These are phyloP conservation scores for Penicillium hesseltinei DNA, from an alignment of 2,329 filamentous ascomycete species.

Conservation along the genomic window DNA sequence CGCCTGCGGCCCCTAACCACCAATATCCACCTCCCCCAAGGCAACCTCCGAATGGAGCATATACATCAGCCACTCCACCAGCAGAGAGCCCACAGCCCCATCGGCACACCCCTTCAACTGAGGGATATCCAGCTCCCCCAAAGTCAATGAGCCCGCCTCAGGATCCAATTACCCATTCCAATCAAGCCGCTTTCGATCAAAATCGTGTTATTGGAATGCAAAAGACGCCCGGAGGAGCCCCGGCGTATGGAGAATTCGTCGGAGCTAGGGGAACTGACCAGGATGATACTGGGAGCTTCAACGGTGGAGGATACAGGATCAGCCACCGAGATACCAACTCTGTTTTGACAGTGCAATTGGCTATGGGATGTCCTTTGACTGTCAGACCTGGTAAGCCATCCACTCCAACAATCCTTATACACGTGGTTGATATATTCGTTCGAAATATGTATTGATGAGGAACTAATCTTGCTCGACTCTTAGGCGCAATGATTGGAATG, in stretches of 20 bases:
- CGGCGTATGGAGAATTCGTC: slow-evolving; percentile 57
- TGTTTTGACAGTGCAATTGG: slow-evolving; percentile 82
- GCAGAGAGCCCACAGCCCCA: not conserved
- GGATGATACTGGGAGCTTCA: slow-evolving; percentile 95
- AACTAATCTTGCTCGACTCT: not conserved
- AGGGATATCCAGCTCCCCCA: slow-evolving; percentile 3
- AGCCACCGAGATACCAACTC: slow-evolving; percentile 90
- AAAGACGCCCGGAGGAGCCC: slow-evolving; percentile 43
- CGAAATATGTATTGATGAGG: not conserved
- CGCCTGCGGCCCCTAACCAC: no score
- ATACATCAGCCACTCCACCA: slow-evolving; percentile 7
- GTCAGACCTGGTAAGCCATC: slow-evolving; percentile 68
- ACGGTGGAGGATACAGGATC: slow-evolving; percentile 90
- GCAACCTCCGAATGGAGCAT: not conserved
- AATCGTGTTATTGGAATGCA: slow-evolving; percentile 13
- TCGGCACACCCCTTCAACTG: not conserved
- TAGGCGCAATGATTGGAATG: slow-evolving; percentile 90
- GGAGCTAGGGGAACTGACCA: slow-evolving; percentile 62
- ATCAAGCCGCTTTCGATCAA: slow-evolving; percentile 1
- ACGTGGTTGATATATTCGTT: not conserved
- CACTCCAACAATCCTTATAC: no score
- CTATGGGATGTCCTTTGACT: slow-evolving; percentile 78
- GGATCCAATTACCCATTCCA: not conserved
- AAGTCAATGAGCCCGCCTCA: not conserved
- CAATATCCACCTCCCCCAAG: not conserved